Base-by-base conservation (phyloP, 257 asterid species). In the Coffea canephora region DNA sequence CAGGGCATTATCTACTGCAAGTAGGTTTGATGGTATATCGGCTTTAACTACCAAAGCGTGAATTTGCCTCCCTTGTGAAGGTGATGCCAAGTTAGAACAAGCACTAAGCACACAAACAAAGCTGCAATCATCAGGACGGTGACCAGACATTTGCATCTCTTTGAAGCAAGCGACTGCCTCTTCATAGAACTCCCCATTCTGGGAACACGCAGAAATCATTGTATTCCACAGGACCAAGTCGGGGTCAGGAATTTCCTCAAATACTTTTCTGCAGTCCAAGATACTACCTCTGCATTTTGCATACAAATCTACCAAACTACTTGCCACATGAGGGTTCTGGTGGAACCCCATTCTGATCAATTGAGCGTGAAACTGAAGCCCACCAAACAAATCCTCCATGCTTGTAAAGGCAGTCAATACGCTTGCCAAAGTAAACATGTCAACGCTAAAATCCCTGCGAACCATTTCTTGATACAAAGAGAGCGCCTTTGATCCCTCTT, bases 171-270 rank as follows among this genome's bases (percentile, higher is more conserved):
- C 69, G 50, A 93, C 70, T 31, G 97, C 91, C 83, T 91, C 90
- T 81, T 90, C 91, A 3, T 86, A 90, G 46, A 82, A 86, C 67
- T 90, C 95, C 52, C 85, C 88, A 39, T 85, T 75, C 72, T 83
- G 84, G 0, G 94, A 90, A 82, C 81, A 93, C 23, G 91, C 97
- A 73, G 96, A 90, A 76, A 93, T 90, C 94, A 91, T 90, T 0
- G 98, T 90, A 77, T 90, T 93, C 96, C 98, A 91, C 45, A 91
- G 87, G 68, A 93, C 91, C 83, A 90, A 82, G 80, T 91, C 94
- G 0, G 88, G 92, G 52, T 86, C 76, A 36, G 85, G 84, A 21
- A 90, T 84, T 76, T 90, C 97, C 6, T 69, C 70, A 74, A 93
- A 93, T 21, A 89, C 85, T 82, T 89, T 89, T 62, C 81, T 75